These are phyloP conservation scores for Pythium grandisporangium DNA, from an alignment of 352 stramenopile species.

Conservation along the genomic window DNA sequence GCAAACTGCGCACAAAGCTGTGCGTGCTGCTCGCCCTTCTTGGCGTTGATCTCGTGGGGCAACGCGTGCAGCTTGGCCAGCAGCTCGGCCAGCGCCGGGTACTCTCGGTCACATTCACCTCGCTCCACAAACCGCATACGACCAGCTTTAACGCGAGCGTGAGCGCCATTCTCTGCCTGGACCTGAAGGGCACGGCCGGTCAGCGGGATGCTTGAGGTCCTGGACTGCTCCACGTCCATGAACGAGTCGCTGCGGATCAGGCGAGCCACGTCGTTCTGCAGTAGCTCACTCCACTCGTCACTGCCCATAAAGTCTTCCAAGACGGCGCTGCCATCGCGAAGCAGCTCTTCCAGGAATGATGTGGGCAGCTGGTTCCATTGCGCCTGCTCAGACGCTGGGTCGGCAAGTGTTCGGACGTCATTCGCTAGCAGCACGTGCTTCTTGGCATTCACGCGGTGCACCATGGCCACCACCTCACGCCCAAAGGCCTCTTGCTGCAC, in stretches of 20 bases:
- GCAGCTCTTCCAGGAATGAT: conserved; percentile 34
- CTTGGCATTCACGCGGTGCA: conserved; percentile 74
- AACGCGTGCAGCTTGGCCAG: conserved; percentile 67
- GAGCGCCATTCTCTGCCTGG: no score
- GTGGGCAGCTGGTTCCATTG: conserved; percentile 55
- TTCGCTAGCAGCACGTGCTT: conserved; percentile 74
- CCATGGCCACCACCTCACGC: conserved; percentile 72
- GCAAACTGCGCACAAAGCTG: conserved; percentile 63
- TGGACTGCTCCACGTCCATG: conserved; percentile 11
- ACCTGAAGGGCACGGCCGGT: no score
- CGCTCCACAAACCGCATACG: conserved; percentile 57
- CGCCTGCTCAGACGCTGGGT: conserved; percentile 41
- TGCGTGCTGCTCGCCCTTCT: conserved; percentile 20
- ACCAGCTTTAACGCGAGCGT: conserved; percentile 5
- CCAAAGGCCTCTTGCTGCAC: conserved; percentile 82
- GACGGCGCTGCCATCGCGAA: conserved; percentile 30
- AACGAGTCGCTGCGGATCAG: conserved; percentile 50
- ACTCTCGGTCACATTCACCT: conserved; percentile 40
- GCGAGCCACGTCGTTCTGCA: conserved; percentile 54
- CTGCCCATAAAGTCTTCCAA: conserved; percentile 75
- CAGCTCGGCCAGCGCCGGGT: conserved; percentile 62
- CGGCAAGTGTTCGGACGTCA: conserved; percentile 44
- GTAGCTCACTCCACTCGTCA: conserved; percentile 59
- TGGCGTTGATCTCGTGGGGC: conserved; percentile 78
- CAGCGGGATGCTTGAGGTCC: background rate